A percentile compares a stretch with the other conserved stretches of the same genome.
These are phyloP conservation scores for Thalassiosira sp. DNA, from an alignment of 352 stramenopile genomes.

Conservation along the genomic window DNA sequence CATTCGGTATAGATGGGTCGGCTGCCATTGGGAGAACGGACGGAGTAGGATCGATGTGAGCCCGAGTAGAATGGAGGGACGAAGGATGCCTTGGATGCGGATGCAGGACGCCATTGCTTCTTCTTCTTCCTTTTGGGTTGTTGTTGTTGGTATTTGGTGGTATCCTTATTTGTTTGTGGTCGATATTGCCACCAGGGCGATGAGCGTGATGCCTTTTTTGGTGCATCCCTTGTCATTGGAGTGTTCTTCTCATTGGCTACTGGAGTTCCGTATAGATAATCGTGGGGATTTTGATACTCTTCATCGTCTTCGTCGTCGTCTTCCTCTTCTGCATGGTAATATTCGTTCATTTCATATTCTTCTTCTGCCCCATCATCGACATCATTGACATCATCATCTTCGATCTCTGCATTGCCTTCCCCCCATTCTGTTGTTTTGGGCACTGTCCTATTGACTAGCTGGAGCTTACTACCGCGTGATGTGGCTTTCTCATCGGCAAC, in stretches of 20 bases:
- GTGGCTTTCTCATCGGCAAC: too few species aligned
- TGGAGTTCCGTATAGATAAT: constrained; percentile 23
- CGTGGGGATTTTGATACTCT: not conserved
- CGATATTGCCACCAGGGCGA: constrained; percentile 10
- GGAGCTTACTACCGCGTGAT: too few species aligned
- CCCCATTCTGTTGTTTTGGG: not conserved
- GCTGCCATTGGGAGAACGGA: constrained; percentile 11
- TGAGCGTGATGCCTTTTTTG: constrained; percentile 17
- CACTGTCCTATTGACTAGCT: not conserved
- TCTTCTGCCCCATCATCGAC: not conserved
- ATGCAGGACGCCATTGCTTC: constrained; percentile 2
- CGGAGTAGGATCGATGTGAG: not conserved
- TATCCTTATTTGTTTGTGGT: too few species aligned
- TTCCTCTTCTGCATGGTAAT: not conserved
- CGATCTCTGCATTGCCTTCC: not conserved
- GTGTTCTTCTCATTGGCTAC: constrained; percentile 5
- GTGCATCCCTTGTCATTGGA: constrained; percentile 18
- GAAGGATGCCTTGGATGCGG: constrained; percentile 14
- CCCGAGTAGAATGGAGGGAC: constrained; percentile 25
- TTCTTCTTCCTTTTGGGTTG: not conserved
- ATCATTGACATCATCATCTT: not conserved
- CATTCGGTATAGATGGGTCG: constrained; percentile 14
- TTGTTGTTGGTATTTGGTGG: constrained; percentile 16
- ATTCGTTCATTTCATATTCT: not conserved
- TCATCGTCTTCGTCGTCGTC: constrained; percentile 17